phyloP scores from a whole-genome alignment of 768 basidiomycete genomes.

The Lyophyllum shimeji region DNA sequence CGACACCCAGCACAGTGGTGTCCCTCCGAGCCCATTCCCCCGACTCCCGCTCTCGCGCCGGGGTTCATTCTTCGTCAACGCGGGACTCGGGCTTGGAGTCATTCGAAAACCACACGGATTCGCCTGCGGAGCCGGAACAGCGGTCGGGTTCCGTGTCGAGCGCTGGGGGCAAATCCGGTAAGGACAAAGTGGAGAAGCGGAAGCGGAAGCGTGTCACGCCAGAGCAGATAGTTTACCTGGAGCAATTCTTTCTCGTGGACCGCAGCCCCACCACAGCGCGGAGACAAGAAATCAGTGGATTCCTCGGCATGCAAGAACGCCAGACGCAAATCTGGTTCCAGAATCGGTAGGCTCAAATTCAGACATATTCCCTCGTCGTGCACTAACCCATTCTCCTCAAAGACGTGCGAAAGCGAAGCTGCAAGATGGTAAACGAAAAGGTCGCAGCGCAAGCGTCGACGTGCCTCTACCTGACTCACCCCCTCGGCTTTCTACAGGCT shows the following conservation, averaged over 20 bases:
- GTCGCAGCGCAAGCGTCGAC: conserved; percentile 31
- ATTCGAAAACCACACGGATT: conserved; percentile 31
- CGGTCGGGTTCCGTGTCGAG: conserved; percentile 31
- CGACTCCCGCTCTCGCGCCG: background rate
- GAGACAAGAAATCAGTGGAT: conserved; percentile 70
- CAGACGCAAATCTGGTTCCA: conserved; percentile 93
- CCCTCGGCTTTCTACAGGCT: conserved; percentile 49
- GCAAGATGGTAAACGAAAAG: conserved; percentile 55
- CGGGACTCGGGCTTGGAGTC: conserved; percentile 14
- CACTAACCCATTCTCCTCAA: conserved; percentile 3
- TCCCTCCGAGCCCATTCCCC: conserved; percentile 21
- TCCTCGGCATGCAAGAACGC: conserved; percentile 80
- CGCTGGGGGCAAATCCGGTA: conserved; percentile 29
- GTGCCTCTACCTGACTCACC: conserved; percentile 44
- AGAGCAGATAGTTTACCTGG: conserved; percentile 75
- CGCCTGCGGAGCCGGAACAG: conserved; percentile 34
- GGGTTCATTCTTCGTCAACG: conserved; percentile 10
- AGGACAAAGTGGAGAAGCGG: conserved; percentile 66
- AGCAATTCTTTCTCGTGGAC: conserved; percentile 66
- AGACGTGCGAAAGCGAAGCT: conserved; percentile 85
- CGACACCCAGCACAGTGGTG: conserved; percentile 16
- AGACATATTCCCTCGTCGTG: background rate
- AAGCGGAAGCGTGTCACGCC: conserved; percentile 80
- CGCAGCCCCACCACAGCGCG: conserved; percentile 70
- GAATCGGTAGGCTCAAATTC: conserved; percentile 55